Evolutionary conservation across 441 rosid species (phyloP).

Genomic region (Kokia cookei): DNA sequence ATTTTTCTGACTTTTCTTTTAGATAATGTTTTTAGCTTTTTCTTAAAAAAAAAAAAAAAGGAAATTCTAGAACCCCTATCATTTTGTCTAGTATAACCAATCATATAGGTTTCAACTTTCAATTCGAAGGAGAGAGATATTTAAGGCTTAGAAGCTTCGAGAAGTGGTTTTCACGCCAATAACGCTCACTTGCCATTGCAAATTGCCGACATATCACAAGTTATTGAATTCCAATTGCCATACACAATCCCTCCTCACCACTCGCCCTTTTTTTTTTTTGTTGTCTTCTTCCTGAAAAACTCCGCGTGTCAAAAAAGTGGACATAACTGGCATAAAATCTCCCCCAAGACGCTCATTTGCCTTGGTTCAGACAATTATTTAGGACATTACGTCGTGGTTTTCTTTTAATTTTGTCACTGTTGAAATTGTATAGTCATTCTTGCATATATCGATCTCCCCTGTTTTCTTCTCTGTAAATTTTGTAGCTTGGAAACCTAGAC

Average conservation of each 20-base stretch:
- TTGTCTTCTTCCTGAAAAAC: neutral
- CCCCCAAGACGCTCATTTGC: neutral
- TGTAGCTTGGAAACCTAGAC: neutral
- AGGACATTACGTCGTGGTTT: neutral
- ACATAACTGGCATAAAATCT: neutral
- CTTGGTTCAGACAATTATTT: neutral
- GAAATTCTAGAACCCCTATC: neutral
- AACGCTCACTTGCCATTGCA: neutral
- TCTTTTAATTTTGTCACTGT: neutral
- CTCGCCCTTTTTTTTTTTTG: neutral
- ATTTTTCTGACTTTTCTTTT: no score
- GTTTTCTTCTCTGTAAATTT: neutral
- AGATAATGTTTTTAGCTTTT: no score
- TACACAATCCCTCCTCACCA: slow-evolving; percentile 19
- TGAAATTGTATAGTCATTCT: neutral
- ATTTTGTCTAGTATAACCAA: neutral
- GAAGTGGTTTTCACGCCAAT: slow-evolving; percentile 5
- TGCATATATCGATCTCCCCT: neutral
- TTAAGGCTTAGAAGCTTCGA: slow-evolving; percentile 12
- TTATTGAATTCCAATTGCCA: neutral
- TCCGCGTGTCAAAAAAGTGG: slow-evolving; percentile 16
- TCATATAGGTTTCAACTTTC: neutral
- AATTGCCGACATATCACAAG: slow-evolving; percentile 7
- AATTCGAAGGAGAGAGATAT: neutral
- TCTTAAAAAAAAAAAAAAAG: no score